A percentile compares a stretch with the other conserved stretches of the same genome.
These are phyloP conservation scores for Colletotrichum sp. DNA, from an alignment of 2,329 filamentous ascomycete genomes.

Conservation along the genomic window DNA sequence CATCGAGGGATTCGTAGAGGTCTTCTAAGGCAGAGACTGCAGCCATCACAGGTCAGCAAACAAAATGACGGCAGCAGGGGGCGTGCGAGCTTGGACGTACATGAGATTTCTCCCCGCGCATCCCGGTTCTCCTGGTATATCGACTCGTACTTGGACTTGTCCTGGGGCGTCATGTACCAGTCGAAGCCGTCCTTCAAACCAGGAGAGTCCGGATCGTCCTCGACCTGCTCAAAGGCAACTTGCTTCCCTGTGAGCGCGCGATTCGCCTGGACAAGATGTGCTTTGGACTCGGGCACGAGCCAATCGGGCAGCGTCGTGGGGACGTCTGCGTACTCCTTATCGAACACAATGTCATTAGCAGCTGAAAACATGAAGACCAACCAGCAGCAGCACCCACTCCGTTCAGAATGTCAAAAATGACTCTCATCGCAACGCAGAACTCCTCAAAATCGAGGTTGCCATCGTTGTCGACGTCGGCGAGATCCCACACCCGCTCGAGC, in stretches of 20 bases:
- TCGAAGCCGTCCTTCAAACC: constrained; percentile 97
- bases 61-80: not conserved
- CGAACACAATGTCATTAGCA: not conserved
- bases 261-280: constrained; percentile 84
- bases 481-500: constrained; percentile 96
- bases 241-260: constrained; percentile 81
- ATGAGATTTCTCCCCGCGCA: constrained; percentile 81
- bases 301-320: constrained; percentile 87
- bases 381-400: constrained; percentile 66
- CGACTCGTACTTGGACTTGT: constrained; percentile 94
- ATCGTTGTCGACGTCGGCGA: constrained; percentile 96
- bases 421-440: constrained; percentile 97
- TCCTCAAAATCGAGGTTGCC: constrained; percentile 99
- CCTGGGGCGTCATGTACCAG: constrained; percentile 96
- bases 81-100: constrained; percentile 49
- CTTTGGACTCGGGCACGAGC: constrained; percentile 95
- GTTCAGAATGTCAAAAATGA: constrained; percentile 97
- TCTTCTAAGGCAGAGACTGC: constrained; percentile 79
- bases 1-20: constrained; percentile 82
- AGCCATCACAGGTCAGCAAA: constrained; percentile 1
- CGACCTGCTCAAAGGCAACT: constrained; percentile 83
- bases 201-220: constrained; percentile 80
- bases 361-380: not conserved
- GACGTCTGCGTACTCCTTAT: constrained; percentile 87
- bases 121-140: constrained; percentile 95